Evolutionary conservation across 208 protist genomes (phyloP), one percentile per base, ranked within the genome.

Genomic region (Novymonas esmeraldas): DNA sequence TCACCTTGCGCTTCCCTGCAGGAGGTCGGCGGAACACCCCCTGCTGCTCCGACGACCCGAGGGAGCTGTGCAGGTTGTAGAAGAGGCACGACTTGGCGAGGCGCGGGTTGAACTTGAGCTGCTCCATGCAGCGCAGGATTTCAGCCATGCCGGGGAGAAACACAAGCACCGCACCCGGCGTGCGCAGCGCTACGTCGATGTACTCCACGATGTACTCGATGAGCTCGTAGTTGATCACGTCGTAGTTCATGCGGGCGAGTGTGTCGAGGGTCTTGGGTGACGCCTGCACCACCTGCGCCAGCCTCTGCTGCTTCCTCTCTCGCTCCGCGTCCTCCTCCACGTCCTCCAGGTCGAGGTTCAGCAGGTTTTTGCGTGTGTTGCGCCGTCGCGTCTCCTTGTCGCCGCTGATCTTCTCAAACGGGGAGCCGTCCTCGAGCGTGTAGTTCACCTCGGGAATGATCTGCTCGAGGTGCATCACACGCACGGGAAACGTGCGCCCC

Each of bases 61-160:
- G 72, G 7, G 94, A 95, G 58, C 92, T 98, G 81, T 99, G 97
- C 24, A 99, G 77, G 45, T 97, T 96, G 64, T 97, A 88, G 46
- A 98, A 86, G 44, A 94, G 31, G 45, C 80, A 88, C 24, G 64
- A 72, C 39, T 78, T 64, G 28, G 33, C 36, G 28, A 97, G 73
- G 18, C 48, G 58, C 0, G 78, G 61, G 57, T 94, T 89, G 68
- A 64, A 73, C 52, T 81, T 84, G 34, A 98, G 76, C 56, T 95
- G 79, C 39, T 97, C 85, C 70, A 91, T 90, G 70, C 96, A 92
- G 18, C 68, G 77, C 54, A 88, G 77, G 18, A 99, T 99, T 66
- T 99, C 97, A 0, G 84, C 82, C 81, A 99, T 96, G 51, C 97
- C 98, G 16, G 97, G 97, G 33, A 99, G 68, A 79, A 99, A 99